phyloP scores from a whole-genome alignment of 2,329 filamentous ascomycete genomes.

The Stagonosporopsis chrysanthemi region DNA sequence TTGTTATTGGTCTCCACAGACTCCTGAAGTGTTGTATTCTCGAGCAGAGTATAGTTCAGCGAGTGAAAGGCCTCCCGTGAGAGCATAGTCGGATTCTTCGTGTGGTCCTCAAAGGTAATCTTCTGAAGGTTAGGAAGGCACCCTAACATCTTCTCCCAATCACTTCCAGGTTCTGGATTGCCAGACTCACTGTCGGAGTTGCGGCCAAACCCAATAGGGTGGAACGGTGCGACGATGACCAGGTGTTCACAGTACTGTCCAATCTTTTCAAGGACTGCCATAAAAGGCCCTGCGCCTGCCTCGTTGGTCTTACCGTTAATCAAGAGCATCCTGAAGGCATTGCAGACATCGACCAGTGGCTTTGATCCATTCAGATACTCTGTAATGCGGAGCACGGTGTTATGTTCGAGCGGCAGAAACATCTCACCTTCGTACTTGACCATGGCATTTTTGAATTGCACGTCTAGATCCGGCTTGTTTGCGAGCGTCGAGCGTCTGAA shows the following conservation, averaged over 20 bases:
- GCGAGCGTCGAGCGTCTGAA: constrained; percentile 23
- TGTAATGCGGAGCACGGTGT: constrained; percentile 16
- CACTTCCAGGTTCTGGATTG: constrained; percentile 18
- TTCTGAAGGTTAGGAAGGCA: constrained; percentile 25
- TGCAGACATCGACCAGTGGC: constrained; percentile 19
- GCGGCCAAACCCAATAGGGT: constrained; percentile 21
- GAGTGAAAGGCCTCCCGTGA: constrained; percentile 16
- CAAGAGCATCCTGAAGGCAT: constrained; percentile 24
- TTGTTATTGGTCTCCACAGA: constrained; percentile 1
- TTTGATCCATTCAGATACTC: constrained; percentile 23
- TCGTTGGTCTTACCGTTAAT: constrained; percentile 25
- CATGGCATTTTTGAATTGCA: constrained; percentile 13
- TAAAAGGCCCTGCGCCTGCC: constrained; percentile 17
- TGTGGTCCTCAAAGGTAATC: constrained; percentile 20
- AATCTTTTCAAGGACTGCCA: constrained; percentile 21
- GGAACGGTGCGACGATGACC: constrained; percentile 22
- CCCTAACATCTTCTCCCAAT: constrained; percentile 26
- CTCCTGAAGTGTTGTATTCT: not conserved
- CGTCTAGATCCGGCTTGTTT: constrained; percentile 26
- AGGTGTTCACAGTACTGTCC: constrained; percentile 24
- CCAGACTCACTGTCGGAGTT: constrained; percentile 17
- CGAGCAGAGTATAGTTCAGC: constrained; percentile 15
- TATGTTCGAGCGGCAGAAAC: constrained; percentile 21
- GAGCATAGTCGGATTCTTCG: constrained; percentile 2
- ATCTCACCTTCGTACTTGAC: constrained; percentile 9